A percentile compares a stretch with the other conserved stretches of the same genome.
Conservation (phyloP, 2,329 filamentous ascomycete genomes). For the Phaeosphaeriaceae sp. region DNA sequence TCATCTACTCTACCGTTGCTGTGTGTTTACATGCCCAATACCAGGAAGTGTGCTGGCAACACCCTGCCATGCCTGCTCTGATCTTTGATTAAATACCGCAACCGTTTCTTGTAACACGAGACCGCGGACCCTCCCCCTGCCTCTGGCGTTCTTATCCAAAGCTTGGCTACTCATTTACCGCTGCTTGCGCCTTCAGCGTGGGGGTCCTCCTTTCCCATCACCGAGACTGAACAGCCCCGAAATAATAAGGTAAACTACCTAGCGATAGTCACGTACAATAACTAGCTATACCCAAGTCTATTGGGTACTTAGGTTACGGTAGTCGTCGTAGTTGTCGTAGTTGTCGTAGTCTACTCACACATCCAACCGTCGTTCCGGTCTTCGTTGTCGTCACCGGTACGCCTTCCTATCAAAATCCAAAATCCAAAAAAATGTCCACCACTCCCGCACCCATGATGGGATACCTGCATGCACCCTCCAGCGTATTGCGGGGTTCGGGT, state of each 20-base stretch:
- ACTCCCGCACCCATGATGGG: not conserved
- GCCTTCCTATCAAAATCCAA: slow-evolving; percentile 1
- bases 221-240: not conserved
- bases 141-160: slow-evolving; percentile 10
- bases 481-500: slow-evolving; percentile 17
- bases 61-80: not conserved
- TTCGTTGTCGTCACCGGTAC: slow-evolving; percentile 11
- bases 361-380: too few species aligned
- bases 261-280: too few species aligned
- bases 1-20: too few species aligned
- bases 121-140: slow-evolving; percentile 1
- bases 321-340: too few species aligned
- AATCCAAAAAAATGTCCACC: too few species aligned
- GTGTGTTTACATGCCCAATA: too few species aligned
- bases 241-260: not conserved
- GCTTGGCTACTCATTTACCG: slow-evolving; percentile 16
- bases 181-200: slow-evolving; percentile 21
- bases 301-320: too few species aligned
- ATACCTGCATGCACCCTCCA: not conserved
- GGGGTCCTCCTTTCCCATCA: slow-evolving; percentile 12
- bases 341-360: too few species aligned
- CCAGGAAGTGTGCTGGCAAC: slow-evolving; percentile 13
- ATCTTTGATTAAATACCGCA: slow-evolving; percentile 28
- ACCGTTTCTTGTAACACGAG: slow-evolving; percentile 1
- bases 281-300: too few species aligned